Evolutionary conservation across 2,329 filamentous ascomycete species (phyloP).

Genomic region (Cercospora sp.): DNA sequence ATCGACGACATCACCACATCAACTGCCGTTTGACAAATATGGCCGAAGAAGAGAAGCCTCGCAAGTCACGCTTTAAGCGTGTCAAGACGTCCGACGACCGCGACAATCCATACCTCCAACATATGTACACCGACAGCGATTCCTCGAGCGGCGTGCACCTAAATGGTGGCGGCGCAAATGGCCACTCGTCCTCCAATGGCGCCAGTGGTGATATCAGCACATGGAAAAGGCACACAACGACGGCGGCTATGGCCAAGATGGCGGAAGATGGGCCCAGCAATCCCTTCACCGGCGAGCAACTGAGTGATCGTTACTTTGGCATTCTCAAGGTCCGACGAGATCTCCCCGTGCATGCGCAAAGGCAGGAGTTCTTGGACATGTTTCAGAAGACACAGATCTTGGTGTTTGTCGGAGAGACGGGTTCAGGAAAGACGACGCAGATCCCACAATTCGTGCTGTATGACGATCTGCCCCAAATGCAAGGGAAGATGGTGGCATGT

Average conservation of each 20-base stretch:
- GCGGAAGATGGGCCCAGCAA: slow-evolving; percentile 82
- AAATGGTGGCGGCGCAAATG: slow-evolving; percentile 31
- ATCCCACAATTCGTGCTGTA: slow-evolving; percentile 98
- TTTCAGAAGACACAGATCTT: slow-evolving; percentile 95
- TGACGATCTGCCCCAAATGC: slow-evolving; percentile 87
- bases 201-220: slow-evolving; percentile 49
- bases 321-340: slow-evolving; percentile 83
- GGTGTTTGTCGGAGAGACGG: slow-evolving; percentile 97
- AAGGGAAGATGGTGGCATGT: slow-evolving; percentile 89
- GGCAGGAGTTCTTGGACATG: slow-evolving; percentile 86
- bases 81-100: slow-evolving; percentile 58
- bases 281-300: slow-evolving; percentile 75
- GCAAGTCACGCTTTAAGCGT: slow-evolving; percentile 43
- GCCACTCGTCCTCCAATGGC: slow-evolving; percentile 11
- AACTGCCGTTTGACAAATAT: slow-evolving; percentile 40
- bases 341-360: slow-evolving; percentile 88
- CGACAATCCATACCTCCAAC: slow-evolving; percentile 86
- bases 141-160: slow-evolving; percentile 35
- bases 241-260: slow-evolving; percentile 67
- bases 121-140: slow-evolving; percentile 64
- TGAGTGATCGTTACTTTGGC: slow-evolving; percentile 83
- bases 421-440: slow-evolving; percentile 98
- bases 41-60: slow-evolving; percentile 41
- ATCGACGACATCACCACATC: slow-evolving; percentile 7
- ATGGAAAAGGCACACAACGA: slow-evolving; percentile 78